phyloP scores from a whole-genome alignment of 148 eudicot species.

The Drosera capensis region DNA sequence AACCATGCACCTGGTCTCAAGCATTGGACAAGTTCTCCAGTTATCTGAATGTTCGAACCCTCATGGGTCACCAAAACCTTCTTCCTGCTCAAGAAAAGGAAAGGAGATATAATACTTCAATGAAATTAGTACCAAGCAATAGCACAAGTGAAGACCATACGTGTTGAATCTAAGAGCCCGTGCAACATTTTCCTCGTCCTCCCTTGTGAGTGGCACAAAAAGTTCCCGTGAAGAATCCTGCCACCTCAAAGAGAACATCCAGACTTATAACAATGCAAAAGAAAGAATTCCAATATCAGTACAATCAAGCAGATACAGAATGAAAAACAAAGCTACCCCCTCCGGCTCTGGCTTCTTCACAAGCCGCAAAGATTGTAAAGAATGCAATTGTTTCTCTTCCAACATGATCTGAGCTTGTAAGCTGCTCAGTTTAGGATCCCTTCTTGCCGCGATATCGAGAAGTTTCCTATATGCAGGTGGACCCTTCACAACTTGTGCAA shows the following conservation, averaged over 20 bases:
- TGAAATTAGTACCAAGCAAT: constrained; percentile 1
- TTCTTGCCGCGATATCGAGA: constrained; percentile 18
- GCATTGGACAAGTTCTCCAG: constrained; percentile 63
- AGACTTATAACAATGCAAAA: not conserved
- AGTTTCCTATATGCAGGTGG: constrained; percentile 26
- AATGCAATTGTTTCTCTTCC: constrained; percentile 9
- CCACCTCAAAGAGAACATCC: constrained; percentile 6
- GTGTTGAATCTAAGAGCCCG: constrained; percentile 34
- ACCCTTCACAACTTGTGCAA: constrained; percentile 6
- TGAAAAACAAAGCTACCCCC: constrained; percentile 34
- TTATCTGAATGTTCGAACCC: constrained; percentile 66
- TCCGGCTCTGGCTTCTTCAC: constrained; percentile 21
- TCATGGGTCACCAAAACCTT: constrained; percentile 59
- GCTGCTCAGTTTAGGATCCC: constrained; percentile 11
- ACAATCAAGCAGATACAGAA: too few species aligned
- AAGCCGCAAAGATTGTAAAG: constrained; percentile 11
- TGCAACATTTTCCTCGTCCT: constrained; percentile 42
- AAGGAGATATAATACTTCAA: constrained; percentile 1
- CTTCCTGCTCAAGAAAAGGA: constrained; percentile 24
- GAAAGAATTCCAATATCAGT: not conserved
- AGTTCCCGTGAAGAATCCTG: constrained; percentile 34
- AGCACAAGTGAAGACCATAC: constrained; percentile 17
- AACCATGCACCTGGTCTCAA: constrained; percentile 80
- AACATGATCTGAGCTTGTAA: constrained; percentile 27
- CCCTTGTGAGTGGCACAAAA: constrained; percentile 51